phyloP scores from a whole-genome alignment of 345 rosid genomes.

The Syzygium grande region DNA sequence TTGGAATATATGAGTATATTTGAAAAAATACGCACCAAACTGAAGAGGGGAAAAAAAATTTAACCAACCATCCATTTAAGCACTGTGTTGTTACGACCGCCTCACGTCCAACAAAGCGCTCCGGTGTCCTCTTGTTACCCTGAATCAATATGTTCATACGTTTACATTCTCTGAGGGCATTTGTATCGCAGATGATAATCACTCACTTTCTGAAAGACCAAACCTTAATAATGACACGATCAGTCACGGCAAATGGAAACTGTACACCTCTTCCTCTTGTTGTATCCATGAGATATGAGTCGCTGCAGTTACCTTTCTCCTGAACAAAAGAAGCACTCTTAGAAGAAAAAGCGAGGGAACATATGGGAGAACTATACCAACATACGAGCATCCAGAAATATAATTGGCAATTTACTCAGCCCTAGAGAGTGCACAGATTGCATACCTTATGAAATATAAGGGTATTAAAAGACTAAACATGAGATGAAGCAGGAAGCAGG shows the following conservation, averaged over 20 bases:
- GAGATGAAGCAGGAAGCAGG: background rate
- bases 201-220: constrained; percentile 1
- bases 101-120: constrained; percentile 88
- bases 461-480: background rate
- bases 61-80: constrained; percentile 88
- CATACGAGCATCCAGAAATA: background rate
- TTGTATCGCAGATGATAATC: background rate
- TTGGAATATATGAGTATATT: background rate
- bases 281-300: constrained; percentile 28
- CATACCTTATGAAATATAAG: background rate
- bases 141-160: constrained; percentile 13
- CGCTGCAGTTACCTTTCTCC: constrained; percentile 67
- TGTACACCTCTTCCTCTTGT: constrained; percentile 69
- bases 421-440: background rate
- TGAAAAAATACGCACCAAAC: background rate
- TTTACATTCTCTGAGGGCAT: background rate
- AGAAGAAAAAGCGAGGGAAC: background rate
- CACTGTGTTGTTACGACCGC: constrained; percentile 90
- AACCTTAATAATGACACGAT: constrained; percentile 88
- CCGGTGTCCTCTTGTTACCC: constrained; percentile 97
- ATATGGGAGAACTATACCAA: background rate
- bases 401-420: background rate
- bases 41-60: background rate
- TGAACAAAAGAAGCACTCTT: constrained; percentile 9
- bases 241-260: constrained; percentile 85